Evolutionary conservation across 495 filamentous ascomycete species (phyloP).

Genomic region (Trichoderma erinaceum): DNA sequence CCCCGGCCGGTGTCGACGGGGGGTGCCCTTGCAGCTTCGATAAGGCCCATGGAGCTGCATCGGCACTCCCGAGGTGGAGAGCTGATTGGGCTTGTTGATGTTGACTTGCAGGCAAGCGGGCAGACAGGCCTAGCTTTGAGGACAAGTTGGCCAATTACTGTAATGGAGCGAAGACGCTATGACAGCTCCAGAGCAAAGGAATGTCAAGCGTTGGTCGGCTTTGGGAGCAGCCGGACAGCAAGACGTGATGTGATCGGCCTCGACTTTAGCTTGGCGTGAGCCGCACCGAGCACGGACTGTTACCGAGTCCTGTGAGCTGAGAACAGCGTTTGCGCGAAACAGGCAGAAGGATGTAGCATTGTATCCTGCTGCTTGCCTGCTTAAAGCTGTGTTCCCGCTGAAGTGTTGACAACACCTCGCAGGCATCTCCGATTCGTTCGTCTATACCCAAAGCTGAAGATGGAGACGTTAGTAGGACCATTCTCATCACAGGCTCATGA

Average conservation of each 20-base stretch:
- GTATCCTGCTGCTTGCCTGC: not conserved
- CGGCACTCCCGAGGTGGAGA: conserved; percentile 14
- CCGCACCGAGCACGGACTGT: not conserved
- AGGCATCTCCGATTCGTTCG: not conserved
- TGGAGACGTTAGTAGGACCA: not conserved
- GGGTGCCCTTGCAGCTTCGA: not conserved
- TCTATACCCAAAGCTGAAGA: not conserved
- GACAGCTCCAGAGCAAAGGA: not conserved
- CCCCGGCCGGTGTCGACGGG: conserved; percentile 11
- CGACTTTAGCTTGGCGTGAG: not conserved
- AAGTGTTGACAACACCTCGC: not conserved
- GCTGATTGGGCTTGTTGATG: not conserved
- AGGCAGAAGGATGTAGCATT: not conserved
- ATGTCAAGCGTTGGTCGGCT: not conserved
- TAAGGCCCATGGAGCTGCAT: conserved; percentile 11
- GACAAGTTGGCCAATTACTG: not conserved
- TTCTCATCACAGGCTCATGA: not conserved
- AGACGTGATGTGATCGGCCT: not conserved
- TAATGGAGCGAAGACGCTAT: not conserved
- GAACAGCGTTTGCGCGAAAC: not conserved
- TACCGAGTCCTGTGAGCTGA: not conserved
- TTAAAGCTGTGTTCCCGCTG: not conserved
- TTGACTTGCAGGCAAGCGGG: conserved; percentile 10
- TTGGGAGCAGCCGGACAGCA: not conserved
- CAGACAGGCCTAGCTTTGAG: not conserved